A percentile compares a stretch with the other conserved stretches of the same genome.
phyloP scores from a whole-genome alignment of 331 rosid genomes.

The Acacia concinna region DNA sequence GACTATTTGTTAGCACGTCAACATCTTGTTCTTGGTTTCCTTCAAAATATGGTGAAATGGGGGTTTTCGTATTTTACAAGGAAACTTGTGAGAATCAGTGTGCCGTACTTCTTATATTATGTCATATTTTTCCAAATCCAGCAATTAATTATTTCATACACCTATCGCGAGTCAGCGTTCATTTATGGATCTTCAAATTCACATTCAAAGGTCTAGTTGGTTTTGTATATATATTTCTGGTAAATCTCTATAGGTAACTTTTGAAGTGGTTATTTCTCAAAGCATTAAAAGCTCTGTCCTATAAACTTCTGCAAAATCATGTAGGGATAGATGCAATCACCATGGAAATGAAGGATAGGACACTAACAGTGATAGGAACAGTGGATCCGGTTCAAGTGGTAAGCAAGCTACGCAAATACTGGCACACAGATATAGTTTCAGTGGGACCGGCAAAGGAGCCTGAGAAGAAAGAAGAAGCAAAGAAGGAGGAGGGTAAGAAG shows the following conservation, averaged over 20 bases:
- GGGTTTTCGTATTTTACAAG: constrained; percentile 14
- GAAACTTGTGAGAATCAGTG: background rate
- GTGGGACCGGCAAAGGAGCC: constrained; percentile 83
- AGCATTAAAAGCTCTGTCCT: background rate
- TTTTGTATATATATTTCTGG: background rate
- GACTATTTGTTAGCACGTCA: constrained; percentile 11
- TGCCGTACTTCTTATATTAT: background rate
- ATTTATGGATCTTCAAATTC: background rate
- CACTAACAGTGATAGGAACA: constrained; percentile 79
- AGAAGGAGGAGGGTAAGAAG: constrained; percentile 80
- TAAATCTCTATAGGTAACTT: background rate
- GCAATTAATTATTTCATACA: background rate
- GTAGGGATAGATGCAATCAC: constrained; percentile 87
- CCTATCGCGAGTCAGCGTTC: background rate
- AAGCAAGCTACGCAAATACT: constrained; percentile 75
- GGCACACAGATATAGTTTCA: constrained; percentile 65
- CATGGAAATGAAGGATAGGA: constrained; percentile 89
- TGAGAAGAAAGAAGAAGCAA: constrained; percentile 69
- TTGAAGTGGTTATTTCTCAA: background rate
- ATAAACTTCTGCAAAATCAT: background rate
- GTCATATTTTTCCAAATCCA: background rate
- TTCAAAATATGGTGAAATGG: background rate
- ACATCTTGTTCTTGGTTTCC: constrained; percentile 15
- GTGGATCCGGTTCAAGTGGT: constrained; percentile 82
- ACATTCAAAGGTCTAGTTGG: background rate